These are phyloP conservation scores for Neonothopanus nambi DNA, from an alignment of 1,284 basidiomycete genomes.

Conservation along the genomic window DNA sequence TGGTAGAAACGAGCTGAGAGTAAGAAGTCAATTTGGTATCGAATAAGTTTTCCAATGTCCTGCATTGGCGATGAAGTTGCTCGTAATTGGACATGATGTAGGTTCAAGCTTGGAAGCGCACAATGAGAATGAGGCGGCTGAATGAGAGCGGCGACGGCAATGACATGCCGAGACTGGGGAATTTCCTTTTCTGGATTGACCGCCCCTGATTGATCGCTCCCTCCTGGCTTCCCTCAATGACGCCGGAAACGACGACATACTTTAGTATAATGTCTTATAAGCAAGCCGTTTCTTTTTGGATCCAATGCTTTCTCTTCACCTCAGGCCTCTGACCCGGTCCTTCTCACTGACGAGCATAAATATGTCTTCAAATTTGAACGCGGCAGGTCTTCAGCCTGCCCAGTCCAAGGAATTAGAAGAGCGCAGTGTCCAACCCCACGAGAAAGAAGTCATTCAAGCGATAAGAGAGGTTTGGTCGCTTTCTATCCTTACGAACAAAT, in stretches of 20 bases:
- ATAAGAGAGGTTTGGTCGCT: constrained; percentile 37
- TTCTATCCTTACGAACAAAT: neutral
- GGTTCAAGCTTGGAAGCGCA: neutral
- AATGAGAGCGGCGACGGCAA: neutral
- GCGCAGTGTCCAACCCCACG: constrained; percentile 34
- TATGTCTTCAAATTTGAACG: constrained; percentile 37
- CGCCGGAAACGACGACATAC: neutral
- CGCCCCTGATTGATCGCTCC: neutral
- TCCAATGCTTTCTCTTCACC: neutral
- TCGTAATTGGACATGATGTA: constrained; percentile 72
- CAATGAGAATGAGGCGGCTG: neutral
- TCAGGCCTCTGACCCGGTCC: too few species aligned
- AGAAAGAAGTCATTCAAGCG: constrained; percentile 38
- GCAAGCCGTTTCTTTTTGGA: too few species aligned
- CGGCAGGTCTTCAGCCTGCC: constrained; percentile 41
- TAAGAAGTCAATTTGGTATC: constrained; percentile 91
- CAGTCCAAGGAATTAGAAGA: constrained; percentile 41
- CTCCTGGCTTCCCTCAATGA: neutral
- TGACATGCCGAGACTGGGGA: neutral
- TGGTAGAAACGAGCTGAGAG: constrained; percentile 78
- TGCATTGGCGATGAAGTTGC: constrained; percentile 80
- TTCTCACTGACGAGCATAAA: neutral
- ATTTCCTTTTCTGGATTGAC: too few species aligned
- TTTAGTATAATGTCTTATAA: neutral
- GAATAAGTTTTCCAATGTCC: constrained; percentile 88